phyloP scores from a whole-genome alignment of 2,329 filamentous ascomycete genomes.

The Talaromyces sp. region DNA sequence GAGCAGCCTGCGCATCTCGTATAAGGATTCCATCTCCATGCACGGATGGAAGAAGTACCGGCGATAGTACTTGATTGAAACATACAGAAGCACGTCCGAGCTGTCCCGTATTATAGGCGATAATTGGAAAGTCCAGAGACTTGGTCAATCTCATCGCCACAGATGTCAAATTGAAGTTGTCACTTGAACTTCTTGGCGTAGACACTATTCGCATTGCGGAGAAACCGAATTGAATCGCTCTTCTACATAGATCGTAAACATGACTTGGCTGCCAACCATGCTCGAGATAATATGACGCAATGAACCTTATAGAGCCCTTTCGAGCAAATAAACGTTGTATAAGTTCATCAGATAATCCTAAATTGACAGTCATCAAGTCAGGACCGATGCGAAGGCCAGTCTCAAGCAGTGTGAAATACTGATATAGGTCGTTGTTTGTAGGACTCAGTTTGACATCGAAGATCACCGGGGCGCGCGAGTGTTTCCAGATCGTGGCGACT shows the following conservation, averaged over 20 bases:
- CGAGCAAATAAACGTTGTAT: background rate
- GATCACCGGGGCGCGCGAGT: conserved; percentile 3
- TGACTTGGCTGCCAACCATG: background rate
- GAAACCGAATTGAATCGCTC: background rate
- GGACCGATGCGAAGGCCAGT: background rate
- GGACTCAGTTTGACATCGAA: background rate
- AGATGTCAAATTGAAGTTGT: background rate
- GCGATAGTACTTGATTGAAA: conserved; percentile 25
- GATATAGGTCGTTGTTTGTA: background rate
- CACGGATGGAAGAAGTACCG: conserved; percentile 18
- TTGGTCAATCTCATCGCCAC: background rate
- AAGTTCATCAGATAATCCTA: background rate
- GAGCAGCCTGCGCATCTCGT: background rate
- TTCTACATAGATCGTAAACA: background rate
- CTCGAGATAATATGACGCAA: background rate
- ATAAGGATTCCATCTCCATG: background rate
- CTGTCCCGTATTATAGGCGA: conserved; percentile 24
- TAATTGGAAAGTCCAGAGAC: conserved; percentile 18
- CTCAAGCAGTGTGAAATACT: background rate
- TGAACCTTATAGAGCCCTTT: background rate
- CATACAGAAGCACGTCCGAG: conserved; percentile 23
- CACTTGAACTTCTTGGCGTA: background rate
- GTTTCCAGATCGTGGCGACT: background rate
- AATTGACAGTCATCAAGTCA: background rate
- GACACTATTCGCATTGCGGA: background rate